Percentiles rank a stretch among this genome's conserved stretches.
Conservation (phyloP, 2,329 filamentous ascomycete species). For the Chaetomiaceae sp. region DNA sequence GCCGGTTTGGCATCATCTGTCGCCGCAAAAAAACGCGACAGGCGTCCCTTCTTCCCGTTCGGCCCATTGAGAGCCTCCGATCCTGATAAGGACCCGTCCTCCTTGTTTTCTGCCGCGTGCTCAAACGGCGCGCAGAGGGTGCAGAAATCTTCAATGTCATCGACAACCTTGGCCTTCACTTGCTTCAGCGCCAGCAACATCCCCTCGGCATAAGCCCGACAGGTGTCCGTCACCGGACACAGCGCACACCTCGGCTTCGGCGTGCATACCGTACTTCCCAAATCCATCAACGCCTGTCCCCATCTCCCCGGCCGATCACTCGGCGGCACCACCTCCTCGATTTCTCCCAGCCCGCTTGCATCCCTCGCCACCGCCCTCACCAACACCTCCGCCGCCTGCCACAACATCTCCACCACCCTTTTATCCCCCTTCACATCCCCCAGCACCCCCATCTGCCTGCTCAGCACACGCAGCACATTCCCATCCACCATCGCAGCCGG, state of each 20-base stretch:
- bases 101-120: slow-evolving; percentile 25
- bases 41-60: background rate
- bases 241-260: slow-evolving; percentile 51
- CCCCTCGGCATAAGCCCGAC: slow-evolving; percentile 47
- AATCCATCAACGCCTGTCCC: slow-evolving; percentile 61
- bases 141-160: slow-evolving; percentile 48
- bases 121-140: slow-evolving; percentile 43
- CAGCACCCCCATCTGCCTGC: slow-evolving; percentile 52
- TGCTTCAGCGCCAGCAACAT: slow-evolving; percentile 23
- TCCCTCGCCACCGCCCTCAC: slow-evolving; percentile 46
- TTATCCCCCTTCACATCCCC: slow-evolving; percentile 53
- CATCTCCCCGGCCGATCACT: slow-evolving; percentile 52
- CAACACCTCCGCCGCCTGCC: slow-evolving; percentile 52
- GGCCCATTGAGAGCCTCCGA: background rate
- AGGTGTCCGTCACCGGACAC: slow-evolving; percentile 47
- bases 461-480: slow-evolving; percentile 56
- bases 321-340: background rate
- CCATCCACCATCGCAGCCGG: slow-evolving; percentile 58
- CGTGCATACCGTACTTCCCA: slow-evolving; percentile 56
- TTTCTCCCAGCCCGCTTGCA: slow-evolving; percentile 12
- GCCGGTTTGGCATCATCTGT: background rate
- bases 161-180: slow-evolving; percentile 6
- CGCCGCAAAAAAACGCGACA: slow-evolving; percentile 31
- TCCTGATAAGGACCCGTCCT: slow-evolving; percentile 11
- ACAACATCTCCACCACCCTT: slow-evolving; percentile 45